A percentile compares a stretch with the other conserved stretches of the same genome.
phyloP scores from a whole-genome alignment of 1,284 basidiomycete species.

The Fomitiporia mediterranea region DNA sequence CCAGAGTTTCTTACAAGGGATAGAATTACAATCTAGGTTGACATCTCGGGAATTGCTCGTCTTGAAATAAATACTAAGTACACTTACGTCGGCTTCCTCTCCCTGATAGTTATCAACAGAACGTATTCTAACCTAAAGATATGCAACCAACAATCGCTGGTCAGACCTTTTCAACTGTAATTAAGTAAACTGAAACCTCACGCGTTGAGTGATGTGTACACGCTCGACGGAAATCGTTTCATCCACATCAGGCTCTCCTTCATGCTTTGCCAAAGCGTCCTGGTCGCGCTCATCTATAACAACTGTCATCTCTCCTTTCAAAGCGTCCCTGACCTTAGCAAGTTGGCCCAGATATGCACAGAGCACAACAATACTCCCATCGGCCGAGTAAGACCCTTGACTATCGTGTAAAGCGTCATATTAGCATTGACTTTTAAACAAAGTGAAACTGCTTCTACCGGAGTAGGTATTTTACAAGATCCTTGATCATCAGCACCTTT shows the following conservation, averaged over 20 bases:
- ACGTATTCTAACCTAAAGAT: conserved; percentile 56
- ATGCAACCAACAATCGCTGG: neutral
- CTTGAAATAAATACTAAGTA: conserved; percentile 1
- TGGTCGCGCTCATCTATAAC: conserved; percentile 68
- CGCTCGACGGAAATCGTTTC: conserved; percentile 36
- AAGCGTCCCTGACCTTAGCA: conserved; percentile 47
- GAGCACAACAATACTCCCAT: conserved; percentile 70
- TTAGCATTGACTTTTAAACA: neutral
- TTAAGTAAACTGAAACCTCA: conserved; percentile 26
- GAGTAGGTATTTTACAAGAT: conserved; percentile 64
- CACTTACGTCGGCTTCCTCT: conserved; percentile 50
- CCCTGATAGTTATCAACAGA: conserved; percentile 78
- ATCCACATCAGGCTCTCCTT: conserved; percentile 36
- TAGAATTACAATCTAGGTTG: conserved; percentile 58
- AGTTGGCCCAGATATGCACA: conserved; percentile 76
- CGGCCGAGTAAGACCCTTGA: conserved; percentile 51
- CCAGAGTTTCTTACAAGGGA: conserved; percentile 70
- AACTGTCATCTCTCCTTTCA: conserved; percentile 48
- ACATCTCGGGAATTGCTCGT: neutral
- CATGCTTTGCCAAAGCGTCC: conserved; percentile 46
- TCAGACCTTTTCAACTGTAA: neutral
- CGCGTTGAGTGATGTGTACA: conserved; percentile 46
- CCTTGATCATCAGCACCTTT: conserved; percentile 65
- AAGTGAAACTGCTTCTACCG: conserved; percentile 35
- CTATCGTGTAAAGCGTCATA: conserved; percentile 29